These are phyloP conservation scores for Infundibulicybe gibba DNA, from an alignment of 768 basidiomycete genomes.

Conservation along the genomic window DNA sequence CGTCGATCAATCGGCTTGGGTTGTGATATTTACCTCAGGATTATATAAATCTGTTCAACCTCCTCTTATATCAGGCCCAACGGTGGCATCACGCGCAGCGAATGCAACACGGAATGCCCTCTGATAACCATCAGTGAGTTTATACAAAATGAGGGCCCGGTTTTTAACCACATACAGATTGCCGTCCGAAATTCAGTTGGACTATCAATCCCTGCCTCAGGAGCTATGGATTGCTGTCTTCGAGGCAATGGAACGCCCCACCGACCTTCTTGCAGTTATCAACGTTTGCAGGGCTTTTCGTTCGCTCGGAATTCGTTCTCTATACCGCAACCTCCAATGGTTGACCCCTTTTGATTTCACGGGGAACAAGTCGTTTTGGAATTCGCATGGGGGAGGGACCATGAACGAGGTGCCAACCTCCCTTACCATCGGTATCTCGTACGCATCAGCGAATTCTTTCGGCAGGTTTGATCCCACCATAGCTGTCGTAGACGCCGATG, in stretches of 20 bases:
- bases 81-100: too few species aligned
- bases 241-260: constrained; percentile 7
- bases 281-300: constrained; percentile 11
- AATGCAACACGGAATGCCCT: too few species aligned
- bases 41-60: too few species aligned
- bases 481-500: constrained; percentile 12
- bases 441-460: constrained; percentile 5
- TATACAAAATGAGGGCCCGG: too few species aligned
- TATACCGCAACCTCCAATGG: constrained; percentile 15
- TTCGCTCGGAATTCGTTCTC: constrained; percentile 10
- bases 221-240: constrained; percentile 15
- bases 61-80: too few species aligned
- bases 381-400: background rate
- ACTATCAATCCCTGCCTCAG: constrained; percentile 8
- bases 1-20: too few species aligned
- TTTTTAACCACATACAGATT: too few species aligned
- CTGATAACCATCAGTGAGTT: too few species aligned
- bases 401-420: constrained; percentile 10
- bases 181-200: background rate
- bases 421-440: constrained; percentile 8
- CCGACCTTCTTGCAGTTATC: constrained; percentile 12
- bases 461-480: constrained; percentile 7
- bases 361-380: constrained; percentile 10
- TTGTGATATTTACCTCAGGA: too few species aligned
- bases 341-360: constrained; percentile 7